Evolutionary conservation across 1,284 basidiomycete species (phyloP).

Genomic region (Naganishia liquefaciens): DNA sequence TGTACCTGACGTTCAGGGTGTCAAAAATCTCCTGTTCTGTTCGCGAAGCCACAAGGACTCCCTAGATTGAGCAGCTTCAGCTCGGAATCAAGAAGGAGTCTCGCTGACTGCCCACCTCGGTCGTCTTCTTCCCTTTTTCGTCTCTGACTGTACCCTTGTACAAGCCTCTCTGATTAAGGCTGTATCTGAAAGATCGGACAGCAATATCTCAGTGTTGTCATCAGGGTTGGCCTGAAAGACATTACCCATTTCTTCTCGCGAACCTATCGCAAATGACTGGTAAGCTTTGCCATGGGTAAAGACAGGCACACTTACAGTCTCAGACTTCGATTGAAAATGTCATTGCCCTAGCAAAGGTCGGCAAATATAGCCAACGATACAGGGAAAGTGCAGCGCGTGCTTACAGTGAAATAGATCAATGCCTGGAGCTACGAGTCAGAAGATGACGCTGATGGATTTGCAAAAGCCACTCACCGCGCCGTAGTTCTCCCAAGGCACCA

Average conservation of each 20-base stretch:
- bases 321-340: constrained; percentile 76
- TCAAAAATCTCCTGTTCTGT: constrained; percentile 82
- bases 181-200: constrained; percentile 68
- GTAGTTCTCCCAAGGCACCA: constrained; percentile 71
- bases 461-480: constrained; percentile 59
- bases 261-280: not conserved
- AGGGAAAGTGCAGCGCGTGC: constrained; percentile 36
- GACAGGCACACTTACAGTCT: constrained; percentile 9
- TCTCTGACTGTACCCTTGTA: constrained; percentile 72
- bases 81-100: too few relatives aligned
- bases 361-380: constrained; percentile 1
- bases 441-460: not conserved
- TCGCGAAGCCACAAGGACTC: constrained; percentile 71
- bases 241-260: constrained; percentile 23
- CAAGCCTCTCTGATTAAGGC: constrained; percentile 80
- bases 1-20: constrained; percentile 60
- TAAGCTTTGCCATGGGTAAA: not conserved
- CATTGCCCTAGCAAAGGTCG: constrained; percentile 53
- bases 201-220: too few relatives aligned
- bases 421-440: constrained; percentile 53
- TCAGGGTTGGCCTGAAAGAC: too few relatives aligned
- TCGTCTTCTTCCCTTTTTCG: constrained; percentile 64
- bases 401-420: constrained; percentile 80
- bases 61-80: constrained; percentile 53
- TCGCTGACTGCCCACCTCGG: constrained; percentile 59